Evolutionary conservation across 768 basidiomycete species (phyloP), one percentile per base, ranked within the genome.

Genomic region (Dacryopinax spathularia): DNA sequence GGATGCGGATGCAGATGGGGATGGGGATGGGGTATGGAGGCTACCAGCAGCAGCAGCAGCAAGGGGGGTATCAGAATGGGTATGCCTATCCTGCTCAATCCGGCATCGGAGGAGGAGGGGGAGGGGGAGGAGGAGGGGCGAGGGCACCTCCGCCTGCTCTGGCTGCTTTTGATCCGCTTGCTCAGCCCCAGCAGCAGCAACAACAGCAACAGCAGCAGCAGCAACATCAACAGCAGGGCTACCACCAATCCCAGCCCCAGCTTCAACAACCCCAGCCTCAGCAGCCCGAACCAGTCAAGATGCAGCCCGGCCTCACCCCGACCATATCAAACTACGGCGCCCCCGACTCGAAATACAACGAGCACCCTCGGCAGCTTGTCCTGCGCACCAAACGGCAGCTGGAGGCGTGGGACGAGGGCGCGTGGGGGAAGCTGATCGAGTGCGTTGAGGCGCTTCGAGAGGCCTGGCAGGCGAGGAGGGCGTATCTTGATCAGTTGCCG

Each of bases 331-430:
- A 56, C 48, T 56, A 56, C 25, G 48, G 48, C 22, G 48, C 48
- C 10, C 48, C 48, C 25, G 48, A 56, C 48, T 56, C 48, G 29
- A 56, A 56, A 29, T 56, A 56, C 48, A 56, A 56, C 48, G 48
- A 56, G 29, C 48, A 56, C 48, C 48, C 48, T 4, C 10, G 48
- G 5, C 10, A 56, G 48, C 48, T 56, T 13, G 48, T 56, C 25
- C 22, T 56, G 15, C 48, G 48, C 48, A 56, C 48, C 5, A 56
- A 56, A 20, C 48, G 25, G 25, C 5, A 56, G 29, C 48, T 56
- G 25, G 48, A 56, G 48, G 12, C 48, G 48, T 56, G 12, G 12
- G 18, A 56, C 48, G 20, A 56, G 48, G 25, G 25, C 18, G 48
- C 48, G 29, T 56, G 48, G 48, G 31, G 31, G 9, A 56, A 56